phyloP scores from a whole-genome alignment of 139 green algal genomes.

The Chlorella vulgaris region DNA sequence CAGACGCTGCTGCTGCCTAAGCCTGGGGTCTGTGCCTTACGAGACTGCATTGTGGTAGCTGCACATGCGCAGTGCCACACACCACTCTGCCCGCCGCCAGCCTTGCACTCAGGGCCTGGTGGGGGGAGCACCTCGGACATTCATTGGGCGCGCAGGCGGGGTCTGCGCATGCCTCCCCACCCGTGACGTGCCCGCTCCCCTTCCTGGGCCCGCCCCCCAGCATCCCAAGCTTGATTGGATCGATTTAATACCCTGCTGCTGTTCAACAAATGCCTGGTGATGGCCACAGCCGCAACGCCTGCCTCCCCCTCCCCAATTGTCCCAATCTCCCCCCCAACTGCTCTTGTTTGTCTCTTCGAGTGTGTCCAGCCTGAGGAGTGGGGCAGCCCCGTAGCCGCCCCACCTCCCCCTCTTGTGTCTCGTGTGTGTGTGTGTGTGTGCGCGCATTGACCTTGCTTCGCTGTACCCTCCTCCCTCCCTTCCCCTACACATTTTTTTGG shows the following conservation, averaged over 20 bases:
- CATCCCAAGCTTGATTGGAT: too few species aligned
- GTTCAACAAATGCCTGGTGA: constrained; percentile 29
- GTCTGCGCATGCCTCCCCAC: too few species aligned
- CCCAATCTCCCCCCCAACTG: not conserved
- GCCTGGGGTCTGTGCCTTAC: not conserved
- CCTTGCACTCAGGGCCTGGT: too few species aligned
- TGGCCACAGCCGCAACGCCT: not conserved
- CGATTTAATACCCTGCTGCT: too few species aligned
- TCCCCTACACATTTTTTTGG: not conserved
- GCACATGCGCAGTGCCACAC: too few species aligned
- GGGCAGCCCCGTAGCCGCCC: too few species aligned
- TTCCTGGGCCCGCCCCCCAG: not conserved
- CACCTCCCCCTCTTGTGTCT: too few species aligned
- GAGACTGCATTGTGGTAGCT: too few species aligned
- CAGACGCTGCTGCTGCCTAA: constrained; percentile 3
- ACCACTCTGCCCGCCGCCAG: not conserved
- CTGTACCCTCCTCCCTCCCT: not conserved
- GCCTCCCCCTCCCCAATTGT: not conserved
- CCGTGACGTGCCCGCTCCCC: not conserved
- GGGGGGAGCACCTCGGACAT: too few species aligned
- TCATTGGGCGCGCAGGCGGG: too few species aligned
- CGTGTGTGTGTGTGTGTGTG: too few species aligned
- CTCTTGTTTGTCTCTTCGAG: constrained; percentile 14
- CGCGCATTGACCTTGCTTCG: not conserved
- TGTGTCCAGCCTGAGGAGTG: not conserved